Base-by-base conservation (phyloP, 2,329 filamentous ascomycete genomes). In the Beauveria bassiana region DNA sequence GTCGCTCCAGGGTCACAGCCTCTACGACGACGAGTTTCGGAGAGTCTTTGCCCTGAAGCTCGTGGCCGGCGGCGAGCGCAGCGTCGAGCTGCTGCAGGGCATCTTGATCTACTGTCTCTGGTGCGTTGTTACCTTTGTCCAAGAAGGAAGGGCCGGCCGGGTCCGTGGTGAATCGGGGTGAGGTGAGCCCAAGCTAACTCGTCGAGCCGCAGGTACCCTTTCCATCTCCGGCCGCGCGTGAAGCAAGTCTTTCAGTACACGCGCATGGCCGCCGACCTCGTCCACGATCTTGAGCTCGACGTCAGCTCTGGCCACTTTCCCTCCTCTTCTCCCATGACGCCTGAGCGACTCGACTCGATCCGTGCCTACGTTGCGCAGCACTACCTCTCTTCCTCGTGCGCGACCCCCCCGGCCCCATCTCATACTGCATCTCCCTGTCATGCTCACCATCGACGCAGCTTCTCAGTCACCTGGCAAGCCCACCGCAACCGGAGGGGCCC, bases 21-120 rank as follows among this genome's bases (percentile, higher is more conserved):
- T 82, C 3, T 83, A 86, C 50, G 83, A 85, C 31, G 78, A 81
- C 54, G 83, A 86, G 69, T 82, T 86, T 56, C 74, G 81, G 34
- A 84, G 83, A 66, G 75, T 83, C 0, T 66, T 85, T n/a, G 81
- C 77, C 1, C 72, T 82, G 50, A 85, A 82, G 68, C 80, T 83
- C 46, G 80, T 86, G 0, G 76, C 83, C 0, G 77, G 79, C 3
- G 82, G 83, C 0, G 83, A 86, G 72, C 78, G 81, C 61, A 83
- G 76, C 14, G 62, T 86, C 24, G 82, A 86, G 65, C 65, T 86
- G 18, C 68, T 86, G 1, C 80, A 84, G 64, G 83, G 83, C 3
- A 70, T 86, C 22, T 70, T 86, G 28, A 76, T 86, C 6, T 86
- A 86, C 64, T 78, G 81, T 55, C 74, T 78, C 20, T 86, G 84